A percentile compares a stretch with the other conserved stretches of the same genome.
Evolutionary conservation across 2,329 filamentous ascomycete species (phyloP).

Genomic region (Graphilbum ipis-grandicollis): DNA sequence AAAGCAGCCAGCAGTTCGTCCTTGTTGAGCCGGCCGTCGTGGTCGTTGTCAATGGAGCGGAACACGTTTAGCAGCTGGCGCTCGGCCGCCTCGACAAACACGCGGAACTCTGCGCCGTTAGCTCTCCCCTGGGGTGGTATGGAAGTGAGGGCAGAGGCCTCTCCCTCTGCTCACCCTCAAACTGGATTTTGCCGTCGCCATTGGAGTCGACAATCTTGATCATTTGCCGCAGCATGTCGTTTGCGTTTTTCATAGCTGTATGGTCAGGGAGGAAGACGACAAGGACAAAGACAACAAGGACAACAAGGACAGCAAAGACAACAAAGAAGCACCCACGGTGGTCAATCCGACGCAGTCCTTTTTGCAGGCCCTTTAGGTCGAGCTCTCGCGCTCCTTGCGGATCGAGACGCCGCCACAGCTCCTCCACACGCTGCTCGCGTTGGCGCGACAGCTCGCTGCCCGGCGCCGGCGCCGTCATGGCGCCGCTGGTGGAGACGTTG

Average conservation of each 20-base stretch:
- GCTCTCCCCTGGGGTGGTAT: too few species aligned
- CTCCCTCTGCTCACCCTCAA: constrained; percentile 41
- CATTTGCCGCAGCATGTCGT: constrained; percentile 65
- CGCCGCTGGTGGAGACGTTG: not conserved
- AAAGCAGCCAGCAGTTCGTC: constrained; percentile 70
- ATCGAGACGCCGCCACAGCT: constrained; percentile 72
- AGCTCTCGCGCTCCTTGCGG: constrained; percentile 60
- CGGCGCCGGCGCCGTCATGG: not conserved
- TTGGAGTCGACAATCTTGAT: constrained; percentile 69
- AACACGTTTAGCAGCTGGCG: constrained; percentile 69
- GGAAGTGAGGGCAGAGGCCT: too few species aligned
- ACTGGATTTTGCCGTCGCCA: constrained; percentile 79
- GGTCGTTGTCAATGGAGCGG: constrained; percentile 67
- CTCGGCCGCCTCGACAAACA: constrained; percentile 78
- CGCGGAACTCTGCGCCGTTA: constrained; percentile 55
- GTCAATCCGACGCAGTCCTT: constrained; percentile 73
- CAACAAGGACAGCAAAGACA: not conserved
- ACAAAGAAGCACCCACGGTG: constrained; percentile 65
- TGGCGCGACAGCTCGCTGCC: constrained; percentile 38
- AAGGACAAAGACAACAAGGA: too few species aligned
- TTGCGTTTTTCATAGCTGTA: constrained; percentile 70
- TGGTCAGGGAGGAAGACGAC: too few species aligned
- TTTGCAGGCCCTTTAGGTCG: constrained; percentile 69
- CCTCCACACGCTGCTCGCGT: constrained; percentile 65
- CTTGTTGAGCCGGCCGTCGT: constrained; percentile 74